Evolutionary conservation across 2,329 filamentous ascomycete species (phyloP).

Genomic region (Clonostachys rhizophaga): DNA sequence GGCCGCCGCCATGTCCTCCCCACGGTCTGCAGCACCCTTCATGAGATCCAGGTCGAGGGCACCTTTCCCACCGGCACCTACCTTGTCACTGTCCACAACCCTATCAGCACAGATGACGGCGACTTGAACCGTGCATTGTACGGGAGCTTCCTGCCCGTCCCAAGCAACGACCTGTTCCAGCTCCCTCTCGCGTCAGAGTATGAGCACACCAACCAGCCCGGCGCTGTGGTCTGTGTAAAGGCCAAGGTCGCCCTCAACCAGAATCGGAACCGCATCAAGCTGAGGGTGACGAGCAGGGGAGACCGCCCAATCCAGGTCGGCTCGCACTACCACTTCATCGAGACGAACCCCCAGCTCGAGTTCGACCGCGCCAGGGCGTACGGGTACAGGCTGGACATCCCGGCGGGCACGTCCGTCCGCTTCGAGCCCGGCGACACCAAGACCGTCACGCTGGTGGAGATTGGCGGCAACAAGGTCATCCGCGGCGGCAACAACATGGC

Average conservation of each 20-base stretch:
- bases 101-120: conserved; percentile 80
- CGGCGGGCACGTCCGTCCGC: conserved; percentile 85
- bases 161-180: conserved; percentile 63
- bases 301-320: conserved; percentile 91
- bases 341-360: conserved; percentile 84
- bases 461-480: conserved; percentile 75
- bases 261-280: conserved; percentile 64
- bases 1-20: conserved; percentile 89
- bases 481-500: conserved; percentile 80
- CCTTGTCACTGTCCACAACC: conserved; percentile 89
- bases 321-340: conserved; percentile 94
- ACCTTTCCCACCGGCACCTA: conserved; percentile 90
- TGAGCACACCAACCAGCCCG: conserved; percentile 64
- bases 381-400: conserved; percentile 82
- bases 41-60: conserved; percentile 88
- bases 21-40: conserved; percentile 71
- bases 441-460: conserved; percentile 86
- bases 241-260: conserved; percentile 66
- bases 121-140: conserved; percentile 85
- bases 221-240: conserved; percentile 71
- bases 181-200: conserved; percentile 61
- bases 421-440: conserved; percentile 93
- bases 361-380: conserved; percentile 83
- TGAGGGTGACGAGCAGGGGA: conserved; percentile 80
- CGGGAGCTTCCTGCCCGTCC: conserved; percentile 83